Evolutionary conservation across 148 eudicot genomes (phyloP).

Genomic region (Diospyros lotus): DNA sequence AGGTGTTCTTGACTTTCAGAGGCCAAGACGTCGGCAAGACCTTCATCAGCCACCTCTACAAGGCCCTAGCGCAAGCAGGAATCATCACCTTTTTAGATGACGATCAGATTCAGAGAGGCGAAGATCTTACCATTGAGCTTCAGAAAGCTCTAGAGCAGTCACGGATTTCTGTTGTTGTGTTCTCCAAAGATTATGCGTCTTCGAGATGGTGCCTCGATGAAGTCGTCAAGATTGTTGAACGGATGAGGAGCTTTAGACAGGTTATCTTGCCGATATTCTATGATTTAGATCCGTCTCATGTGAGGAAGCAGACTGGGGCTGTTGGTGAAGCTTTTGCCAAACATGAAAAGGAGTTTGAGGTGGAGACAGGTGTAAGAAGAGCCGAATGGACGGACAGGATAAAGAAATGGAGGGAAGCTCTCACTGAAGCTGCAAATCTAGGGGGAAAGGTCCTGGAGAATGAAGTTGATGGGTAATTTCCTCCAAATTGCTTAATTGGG

Average conservation of each 20-base stretch:
- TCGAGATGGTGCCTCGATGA: neutral
- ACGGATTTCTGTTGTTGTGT: neutral
- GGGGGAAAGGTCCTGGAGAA: neutral
- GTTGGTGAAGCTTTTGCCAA: constrained; percentile 1
- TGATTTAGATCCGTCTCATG: neutral
- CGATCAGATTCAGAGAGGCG: neutral
- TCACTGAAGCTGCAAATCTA: neutral
- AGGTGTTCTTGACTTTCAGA: neutral
- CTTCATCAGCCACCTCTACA: neutral
- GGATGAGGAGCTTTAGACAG: neutral
- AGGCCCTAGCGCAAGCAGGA: neutral
- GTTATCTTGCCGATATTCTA: neutral
- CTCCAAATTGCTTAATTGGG: too few relatives aligned
- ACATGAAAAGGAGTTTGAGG: neutral
- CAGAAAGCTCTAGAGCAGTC: neutral
- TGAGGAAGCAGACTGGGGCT: neutral
- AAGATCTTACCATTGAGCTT: neutral
- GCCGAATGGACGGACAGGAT: neutral
- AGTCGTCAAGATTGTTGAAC: neutral
- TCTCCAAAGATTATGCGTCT: neutral
- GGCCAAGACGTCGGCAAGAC: neutral
- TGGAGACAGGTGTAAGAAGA: neutral
- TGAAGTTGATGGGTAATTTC: neutral
- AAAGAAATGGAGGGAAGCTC: neutral
- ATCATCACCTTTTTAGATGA: neutral